These are phyloP conservation scores for Elsinoe ampelina DNA, from an alignment of 2,329 filamentous ascomycete genomes.

Conservation along the genomic window DNA sequence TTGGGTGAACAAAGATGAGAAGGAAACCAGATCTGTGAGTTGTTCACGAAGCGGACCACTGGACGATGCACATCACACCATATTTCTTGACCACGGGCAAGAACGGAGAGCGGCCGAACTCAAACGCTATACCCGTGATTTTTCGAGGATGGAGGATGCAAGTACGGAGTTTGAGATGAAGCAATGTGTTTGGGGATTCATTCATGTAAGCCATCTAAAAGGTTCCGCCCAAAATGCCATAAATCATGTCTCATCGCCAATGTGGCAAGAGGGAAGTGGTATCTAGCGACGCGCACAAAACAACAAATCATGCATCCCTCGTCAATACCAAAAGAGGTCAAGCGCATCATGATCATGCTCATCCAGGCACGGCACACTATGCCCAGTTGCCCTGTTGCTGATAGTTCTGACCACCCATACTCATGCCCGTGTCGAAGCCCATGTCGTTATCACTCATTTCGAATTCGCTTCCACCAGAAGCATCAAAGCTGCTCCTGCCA, in stretches of 20 bases:
- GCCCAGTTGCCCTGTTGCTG: background rate
- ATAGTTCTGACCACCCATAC: background rate
- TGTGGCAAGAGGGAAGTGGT: background rate
- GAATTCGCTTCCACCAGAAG: slow-evolving; percentile 56
- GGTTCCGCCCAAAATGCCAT: background rate
- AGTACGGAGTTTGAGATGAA: background rate
- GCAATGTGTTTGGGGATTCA: background rate
- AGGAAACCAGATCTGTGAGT: background rate
- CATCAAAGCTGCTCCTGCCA: slow-evolving; percentile 70
- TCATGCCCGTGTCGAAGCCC: background rate
- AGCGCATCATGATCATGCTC: background rate
- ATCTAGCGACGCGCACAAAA: background rate
- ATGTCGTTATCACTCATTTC: slow-evolving; percentile 10
- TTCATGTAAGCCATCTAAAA: background rate
- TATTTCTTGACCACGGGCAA: no score
- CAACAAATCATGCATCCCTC: background rate
- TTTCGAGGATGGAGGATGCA: no score
- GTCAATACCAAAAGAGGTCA: background rate
- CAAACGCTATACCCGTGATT: no score
- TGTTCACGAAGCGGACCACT: background rate
- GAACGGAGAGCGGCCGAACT: no score
- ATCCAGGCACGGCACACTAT: background rate
- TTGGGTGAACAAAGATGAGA: background rate
- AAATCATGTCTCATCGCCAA: background rate
- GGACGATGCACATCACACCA: background rate